Evolutionary conservation across 768 basidiomycete species (phyloP).

Genomic region (Termitomyces sp.): DNA sequence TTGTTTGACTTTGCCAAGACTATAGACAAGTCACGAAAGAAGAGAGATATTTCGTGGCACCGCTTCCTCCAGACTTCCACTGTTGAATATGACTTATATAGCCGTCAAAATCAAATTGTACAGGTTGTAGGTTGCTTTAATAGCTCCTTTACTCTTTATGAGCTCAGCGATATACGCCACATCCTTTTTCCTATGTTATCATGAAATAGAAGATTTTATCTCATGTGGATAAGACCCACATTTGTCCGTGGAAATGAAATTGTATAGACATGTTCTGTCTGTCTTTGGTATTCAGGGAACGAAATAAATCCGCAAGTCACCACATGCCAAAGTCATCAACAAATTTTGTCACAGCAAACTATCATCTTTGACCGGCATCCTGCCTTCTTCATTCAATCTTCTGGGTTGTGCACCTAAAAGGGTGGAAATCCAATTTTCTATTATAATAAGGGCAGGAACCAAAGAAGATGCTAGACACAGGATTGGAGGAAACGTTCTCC

Average conservation of each 20-base stretch:
- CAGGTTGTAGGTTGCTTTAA: too few species aligned
- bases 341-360: not conserved
- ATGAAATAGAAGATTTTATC: not conserved
- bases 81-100: too few species aligned
- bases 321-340: not conserved
- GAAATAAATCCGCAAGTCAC: not conserved
- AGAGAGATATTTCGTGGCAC: not conserved
- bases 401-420: too few species aligned
- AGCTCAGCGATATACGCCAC: not conserved
- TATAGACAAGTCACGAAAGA: not conserved
- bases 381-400: not conserved
- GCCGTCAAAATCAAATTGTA: not conserved
- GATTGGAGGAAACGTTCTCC: too few species aligned
- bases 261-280: conserved; percentile 1
- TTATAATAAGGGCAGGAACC: too few species aligned
- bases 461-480: too few species aligned
- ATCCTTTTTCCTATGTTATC: not conserved
- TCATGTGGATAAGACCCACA: not conserved
- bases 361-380: not conserved
- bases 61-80: not conserved
- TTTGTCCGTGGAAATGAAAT: not conserved
- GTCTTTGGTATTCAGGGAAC: too few species aligned
- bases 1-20: not conserved
- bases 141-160: not conserved
- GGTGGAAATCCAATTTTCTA: too few species aligned